Evolutionary conservation across 1,139 yeast species (phyloP).

Genomic region (Kluyveromyces sp.): DNA sequence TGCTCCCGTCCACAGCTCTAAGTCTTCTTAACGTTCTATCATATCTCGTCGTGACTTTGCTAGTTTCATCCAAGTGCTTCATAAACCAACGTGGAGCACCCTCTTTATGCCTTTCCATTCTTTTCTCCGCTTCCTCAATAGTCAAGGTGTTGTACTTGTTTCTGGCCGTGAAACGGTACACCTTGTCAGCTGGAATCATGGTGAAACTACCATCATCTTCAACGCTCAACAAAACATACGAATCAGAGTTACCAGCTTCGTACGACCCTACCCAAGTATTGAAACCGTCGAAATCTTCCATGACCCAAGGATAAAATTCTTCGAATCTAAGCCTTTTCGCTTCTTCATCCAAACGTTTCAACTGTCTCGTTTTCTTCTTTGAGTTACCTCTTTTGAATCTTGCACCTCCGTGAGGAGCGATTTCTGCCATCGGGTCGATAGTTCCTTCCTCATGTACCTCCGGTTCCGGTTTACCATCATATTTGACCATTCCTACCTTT

Average conservation of each 20-base stretch:
- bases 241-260: conserved; percentile 88
- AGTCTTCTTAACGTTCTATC: conserved; percentile 43
- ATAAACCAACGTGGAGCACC: conserved; percentile 92
- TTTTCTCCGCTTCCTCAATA: conserved; percentile 91
- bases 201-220: conserved; percentile 79
- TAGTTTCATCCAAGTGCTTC: conserved; percentile 75
- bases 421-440: conserved; percentile 42
- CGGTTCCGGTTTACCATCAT: conserved; percentile 31
- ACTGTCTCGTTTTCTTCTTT: conserved; percentile 80
- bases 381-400: conserved; percentile 59
- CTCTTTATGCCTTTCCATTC: conserved; percentile 72
- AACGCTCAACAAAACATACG: conserved; percentile 77
- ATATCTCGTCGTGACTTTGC: conserved; percentile 39
- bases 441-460: conserved; percentile 27
- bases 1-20: conserved; percentile 55
- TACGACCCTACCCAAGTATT: conserved; percentile 94
- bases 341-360: conserved; percentile 69
- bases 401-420: conserved; percentile 94
- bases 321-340: conserved; percentile 83
- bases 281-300: conserved; percentile 91
- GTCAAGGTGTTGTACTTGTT: conserved; percentile 91
- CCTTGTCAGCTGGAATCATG: conserved; percentile 92
- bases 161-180: conserved; percentile 87
- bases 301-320: conserved; percentile 95
- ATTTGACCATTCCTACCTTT: conserved; percentile 34